Base-by-base conservation (phyloP, 1,139 yeast genomes). In the Candida sojae region DNA sequence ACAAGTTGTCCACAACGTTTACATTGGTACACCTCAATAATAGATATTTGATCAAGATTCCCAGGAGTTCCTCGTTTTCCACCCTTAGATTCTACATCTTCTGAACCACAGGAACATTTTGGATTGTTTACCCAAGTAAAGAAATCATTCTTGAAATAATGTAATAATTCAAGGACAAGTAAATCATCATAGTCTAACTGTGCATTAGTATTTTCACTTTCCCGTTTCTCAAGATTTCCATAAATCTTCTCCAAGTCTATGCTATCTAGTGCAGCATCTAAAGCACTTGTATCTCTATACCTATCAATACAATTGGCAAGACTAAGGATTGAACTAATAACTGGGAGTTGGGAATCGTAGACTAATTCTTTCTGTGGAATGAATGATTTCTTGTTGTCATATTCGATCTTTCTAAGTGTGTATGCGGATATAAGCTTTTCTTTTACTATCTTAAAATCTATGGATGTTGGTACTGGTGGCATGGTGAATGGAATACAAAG, bases 41-140 rank as follows among this genome's bases (percentile, higher is more conserved):
- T 51, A 3, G 71, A 56, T 1, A 72, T 60, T 39, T 64, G 60
- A 49, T 71, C 70, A 0, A 72, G 70, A 47, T 72, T 71, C 6
- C 49, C 53, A 5, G 49, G 48, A 4, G 41, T 12, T 12, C 45
- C 45, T 8, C 55, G 55, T 6, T 50, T 50, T 5, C 53, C 54
- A 0, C 60, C 60, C 13, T 59, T 51, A 42, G 54, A 53, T 9
- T 61, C 61, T 6, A 57, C 53, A 6, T 41, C 42, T 23, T 48
- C 47, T 6, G 51, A 42, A 2, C 51, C 49, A 62, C 97, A 90
- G 0, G 72, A 63, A 59, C 97, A 91, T 7, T 70, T 61, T 0
- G 96, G 92, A 39, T 77, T 76, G 58, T 86, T 86, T 11, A 89
- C 84, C 98, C 98, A 92, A 35, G 69, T 72, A 68, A 93, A 92